Conservation (phyloP, 257 asterid genomes). For the Solanum commersonii region DNA sequence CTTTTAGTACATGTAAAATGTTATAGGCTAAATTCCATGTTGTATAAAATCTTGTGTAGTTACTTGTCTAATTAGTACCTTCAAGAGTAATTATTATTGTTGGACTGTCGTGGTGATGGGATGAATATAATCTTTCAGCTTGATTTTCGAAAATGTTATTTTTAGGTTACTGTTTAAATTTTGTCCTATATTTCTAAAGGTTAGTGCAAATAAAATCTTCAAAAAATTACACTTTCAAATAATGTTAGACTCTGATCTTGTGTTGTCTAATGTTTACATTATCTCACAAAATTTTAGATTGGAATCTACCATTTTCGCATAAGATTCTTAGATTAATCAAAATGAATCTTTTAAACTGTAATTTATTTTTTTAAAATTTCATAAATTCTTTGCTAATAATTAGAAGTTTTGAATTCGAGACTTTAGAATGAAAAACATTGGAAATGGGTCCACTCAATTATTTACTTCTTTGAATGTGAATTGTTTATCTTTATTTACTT, state of each 20-base stretch:
- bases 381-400: background rate
- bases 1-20: background rate
- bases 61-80: background rate
- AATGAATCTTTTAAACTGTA: background rate
- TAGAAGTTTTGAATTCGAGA: accelerated
- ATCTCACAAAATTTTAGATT: background rate
- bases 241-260: too few species aligned
- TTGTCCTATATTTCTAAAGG: accelerated
- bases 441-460: background rate
- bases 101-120: accelerated
- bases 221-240: background rate
- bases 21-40: background rate
- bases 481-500: background rate
- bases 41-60: background rate
- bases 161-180: background rate
- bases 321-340: background rate
- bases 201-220: background rate
- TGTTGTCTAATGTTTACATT: background rate
- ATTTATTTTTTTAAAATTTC: background rate
- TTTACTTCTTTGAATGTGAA: background rate
- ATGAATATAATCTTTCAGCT: background rate
- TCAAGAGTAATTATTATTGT: background rate
- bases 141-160: too few species aligned
- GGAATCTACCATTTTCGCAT: background rate
- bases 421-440: too few species aligned